These are phyloP conservation scores for Gentiana macrophylla DNA, from an alignment of 257 asterid genomes.

Conservation along the genomic window DNA sequence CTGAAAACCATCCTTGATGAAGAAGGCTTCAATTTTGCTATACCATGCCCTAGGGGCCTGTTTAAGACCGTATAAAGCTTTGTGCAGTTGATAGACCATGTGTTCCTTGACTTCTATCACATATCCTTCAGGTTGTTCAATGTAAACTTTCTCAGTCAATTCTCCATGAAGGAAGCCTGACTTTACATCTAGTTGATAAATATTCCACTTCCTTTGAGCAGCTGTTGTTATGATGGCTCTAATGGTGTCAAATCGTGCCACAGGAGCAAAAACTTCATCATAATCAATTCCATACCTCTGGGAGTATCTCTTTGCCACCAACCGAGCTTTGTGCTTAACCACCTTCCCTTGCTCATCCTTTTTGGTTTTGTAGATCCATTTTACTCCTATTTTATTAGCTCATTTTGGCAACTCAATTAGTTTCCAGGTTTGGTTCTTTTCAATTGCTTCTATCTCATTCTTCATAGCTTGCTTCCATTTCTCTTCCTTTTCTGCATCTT, in stretches of 20 bases:
- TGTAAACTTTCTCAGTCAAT: neutral
- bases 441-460: neutral
- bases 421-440: neutral
- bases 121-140: neutral
- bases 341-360: neutral
- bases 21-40: neutral
- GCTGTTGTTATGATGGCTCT: neutral
- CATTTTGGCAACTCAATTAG: neutral
- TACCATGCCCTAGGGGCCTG: constrained; percentile 2
- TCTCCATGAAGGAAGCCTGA: neutral
- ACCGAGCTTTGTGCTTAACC: neutral
- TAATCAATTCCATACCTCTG: neutral
- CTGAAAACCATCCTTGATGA: neutral
- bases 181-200: neutral
- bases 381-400: neutral
- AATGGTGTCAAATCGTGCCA: neutral
- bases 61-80: constrained; percentile 2
- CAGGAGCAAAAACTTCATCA: too few relatives aligned
- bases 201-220: neutral
- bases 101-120: neutral
- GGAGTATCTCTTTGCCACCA: neutral
- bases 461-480: constrained; percentile 1
- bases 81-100: neutral
- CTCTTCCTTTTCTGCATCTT: neutral
- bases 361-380: neutral